Conservation (phyloP, 2,329 filamentous ascomycete genomes). For the Diplodia corticola region DNA sequence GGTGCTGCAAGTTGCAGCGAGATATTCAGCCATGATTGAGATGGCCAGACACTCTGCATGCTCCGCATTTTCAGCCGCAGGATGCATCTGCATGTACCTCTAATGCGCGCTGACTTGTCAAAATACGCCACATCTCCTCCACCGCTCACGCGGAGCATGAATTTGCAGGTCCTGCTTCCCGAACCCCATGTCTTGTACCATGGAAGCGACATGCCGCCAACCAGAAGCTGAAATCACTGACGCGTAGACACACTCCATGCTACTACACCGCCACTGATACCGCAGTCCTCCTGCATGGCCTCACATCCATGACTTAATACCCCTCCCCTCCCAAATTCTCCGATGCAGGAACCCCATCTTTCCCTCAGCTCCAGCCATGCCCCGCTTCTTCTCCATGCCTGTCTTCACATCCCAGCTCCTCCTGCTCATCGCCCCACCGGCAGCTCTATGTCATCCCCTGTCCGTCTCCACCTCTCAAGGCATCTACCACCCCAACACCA, state of each 20-base stretch:
- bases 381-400: background rate
- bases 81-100: background rate
- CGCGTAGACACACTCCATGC: background rate
- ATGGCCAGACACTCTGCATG: background rate
- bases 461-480: background rate
- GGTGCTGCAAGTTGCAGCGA: too few species aligned
- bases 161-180: background rate
- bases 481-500: slow-evolving; percentile 10
- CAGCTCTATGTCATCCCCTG: background rate
- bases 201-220: background rate
- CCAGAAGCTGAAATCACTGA: background rate
- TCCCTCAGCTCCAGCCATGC: background rate
- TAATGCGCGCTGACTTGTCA: background rate
- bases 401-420: background rate
- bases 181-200: background rate
- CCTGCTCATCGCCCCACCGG: background rate
- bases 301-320: background rate
- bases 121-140: background rate
- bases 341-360: background rate
- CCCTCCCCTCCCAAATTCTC: background rate
- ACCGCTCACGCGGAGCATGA: background rate
- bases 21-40: background rate
- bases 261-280: background rate
- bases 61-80: background rate
- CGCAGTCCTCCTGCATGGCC: background rate